Evolutionary conservation across 257 asterid genomes (phyloP), one percentile per base, ranked within the genome.

Genomic region (Cynanchum wilfordii): DNA sequence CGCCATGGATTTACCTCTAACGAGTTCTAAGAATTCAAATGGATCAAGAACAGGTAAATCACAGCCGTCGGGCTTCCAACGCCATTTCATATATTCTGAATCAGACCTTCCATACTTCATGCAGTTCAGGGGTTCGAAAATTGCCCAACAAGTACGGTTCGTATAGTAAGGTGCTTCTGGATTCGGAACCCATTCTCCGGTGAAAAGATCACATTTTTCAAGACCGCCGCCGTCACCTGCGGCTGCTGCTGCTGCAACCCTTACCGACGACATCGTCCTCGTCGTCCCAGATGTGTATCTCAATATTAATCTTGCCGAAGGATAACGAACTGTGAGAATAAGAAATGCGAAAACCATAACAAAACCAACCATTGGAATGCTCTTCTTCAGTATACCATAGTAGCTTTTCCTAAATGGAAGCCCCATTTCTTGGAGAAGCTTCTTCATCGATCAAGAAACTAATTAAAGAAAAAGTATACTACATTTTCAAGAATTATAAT

Each of bases 51-150:
- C 38, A 0, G 78, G 84, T 10, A 80, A 51, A 7, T 76, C 84
- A 63, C 84, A 80, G 0, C 76, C 84, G 16, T 73, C 76, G 0
- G 84, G 84, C 24, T 76, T 80, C 84, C 84, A 80, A 54, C 70
- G 66, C 81, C 81, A 80, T 36, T 80, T 72, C 84, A 80, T 59
- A 49, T 60, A 76, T n/a, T 56, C 84, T 15, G 69, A n/a, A 63
- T 80, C 84, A 1, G 81, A 81, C 73, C 84, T 56, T 40, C 78
- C 84, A 54, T 59, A 80, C 42, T 80, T 76, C 79, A 80, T 76
- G 76, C 84, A 80, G 65, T 80, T 80, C 33, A 72, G 84, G 42
- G 69, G 75, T 74, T 80, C 81, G 16, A 76, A 76, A 4, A 80
- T 80, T 15, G 75, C 80, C 74, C 78, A 80, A n/a, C 80, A 73